Evolutionary conservation across 345 rosid genomes (phyloP).

Genomic region (Mangifera indica): DNA sequence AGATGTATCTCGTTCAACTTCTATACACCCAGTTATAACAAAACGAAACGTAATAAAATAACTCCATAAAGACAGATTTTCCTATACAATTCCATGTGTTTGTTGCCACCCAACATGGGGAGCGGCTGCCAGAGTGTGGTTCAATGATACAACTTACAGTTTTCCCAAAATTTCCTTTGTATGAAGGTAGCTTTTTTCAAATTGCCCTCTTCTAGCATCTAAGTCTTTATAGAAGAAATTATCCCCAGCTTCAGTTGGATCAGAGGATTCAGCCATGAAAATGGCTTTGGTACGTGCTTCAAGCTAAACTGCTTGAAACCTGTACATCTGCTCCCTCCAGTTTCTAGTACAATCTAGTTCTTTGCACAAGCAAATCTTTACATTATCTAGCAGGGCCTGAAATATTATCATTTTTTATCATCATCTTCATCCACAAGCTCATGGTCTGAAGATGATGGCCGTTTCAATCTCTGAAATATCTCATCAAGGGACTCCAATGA

Average conservation of each 20-base stretch:
- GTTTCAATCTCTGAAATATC: slow-evolving; percentile 48
- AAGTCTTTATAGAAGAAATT: slow-evolving; percentile 1
- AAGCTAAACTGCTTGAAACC: not conserved
- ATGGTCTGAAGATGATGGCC: too few relatives aligned
- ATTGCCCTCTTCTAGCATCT: slow-evolving; percentile 7
- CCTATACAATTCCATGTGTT: not conserved
- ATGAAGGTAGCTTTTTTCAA: not conserved
- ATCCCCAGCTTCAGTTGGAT: slow-evolving; percentile 16
- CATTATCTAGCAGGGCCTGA: slow-evolving; percentile 31
- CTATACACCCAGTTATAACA: not conserved
- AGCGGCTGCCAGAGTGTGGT: not conserved
- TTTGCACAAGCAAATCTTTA: slow-evolving; percentile 11
- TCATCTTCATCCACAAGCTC: slow-evolving; percentile 23
- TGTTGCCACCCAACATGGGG: not conserved
- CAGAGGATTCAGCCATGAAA: slow-evolving; percentile 3
- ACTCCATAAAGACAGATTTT: not conserved
- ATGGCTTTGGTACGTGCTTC: not conserved
- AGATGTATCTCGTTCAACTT: not conserved
- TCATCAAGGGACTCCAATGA: slow-evolving; percentile 73
- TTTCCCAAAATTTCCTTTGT: not conserved
- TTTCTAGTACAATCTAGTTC: slow-evolving; percentile 11
- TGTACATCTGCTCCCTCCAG: slow-evolving; percentile 32
- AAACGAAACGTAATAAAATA: too few relatives aligned
- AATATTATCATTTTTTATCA: slow-evolving; percentile 8
- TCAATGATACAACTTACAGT: slow-evolving; percentile 1